These are phyloP conservation scores for Lotmaria passim DNA, from an alignment of 208 protist species.

Conservation along the genomic window DNA sequence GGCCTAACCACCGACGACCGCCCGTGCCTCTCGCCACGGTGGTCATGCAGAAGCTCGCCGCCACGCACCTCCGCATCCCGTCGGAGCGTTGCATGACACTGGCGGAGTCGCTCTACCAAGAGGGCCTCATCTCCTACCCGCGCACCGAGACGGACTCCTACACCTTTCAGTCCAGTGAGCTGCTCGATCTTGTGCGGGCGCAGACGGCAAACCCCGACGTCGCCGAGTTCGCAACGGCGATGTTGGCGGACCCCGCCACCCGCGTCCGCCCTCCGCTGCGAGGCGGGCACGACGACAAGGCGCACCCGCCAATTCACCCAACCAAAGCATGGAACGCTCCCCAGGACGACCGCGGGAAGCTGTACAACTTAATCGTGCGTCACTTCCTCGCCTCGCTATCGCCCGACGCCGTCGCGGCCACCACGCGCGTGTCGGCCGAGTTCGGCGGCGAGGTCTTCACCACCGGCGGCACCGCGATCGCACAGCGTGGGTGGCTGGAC, in stretches of 20 bases:
- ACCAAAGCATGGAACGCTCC: conserved; percentile 74
- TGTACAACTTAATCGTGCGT: conserved; percentile 97
- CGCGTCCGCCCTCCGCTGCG: conserved; percentile 92
- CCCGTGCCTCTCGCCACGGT: conserved; percentile 98
- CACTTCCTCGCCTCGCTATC: conserved; percentile 99
- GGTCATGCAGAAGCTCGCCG: conserved; percentile 96
- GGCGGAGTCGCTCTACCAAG: conserved; percentile 92
- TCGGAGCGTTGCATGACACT: conserved; percentile 96
- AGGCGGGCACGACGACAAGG: conserved; percentile 96
- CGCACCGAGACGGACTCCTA: conserved; percentile 98
- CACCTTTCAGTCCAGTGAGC: conserved; percentile 82
- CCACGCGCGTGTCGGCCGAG: conserved; percentile 79
- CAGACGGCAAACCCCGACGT: conserved; percentile 75
- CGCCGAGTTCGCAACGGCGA: conserved; percentile 56
- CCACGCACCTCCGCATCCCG: conserved; percentile 92
- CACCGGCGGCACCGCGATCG: conserved; percentile 88
- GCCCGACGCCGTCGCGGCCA: conserved; percentile 87
- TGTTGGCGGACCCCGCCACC: conserved; percentile 49
- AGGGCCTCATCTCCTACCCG: conserved; percentile 96
- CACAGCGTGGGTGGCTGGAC: conserved; percentile 95
- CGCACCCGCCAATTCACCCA: conserved; percentile 99
- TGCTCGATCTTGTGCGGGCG: conserved; percentile 76
- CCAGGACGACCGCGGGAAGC: conserved; percentile 49
- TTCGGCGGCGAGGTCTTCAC: conserved; percentile 91
- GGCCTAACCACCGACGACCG: conserved; percentile 60